phyloP scores from a whole-genome alignment of 306 rosid species.

The Canavalia ensiformis region DNA sequence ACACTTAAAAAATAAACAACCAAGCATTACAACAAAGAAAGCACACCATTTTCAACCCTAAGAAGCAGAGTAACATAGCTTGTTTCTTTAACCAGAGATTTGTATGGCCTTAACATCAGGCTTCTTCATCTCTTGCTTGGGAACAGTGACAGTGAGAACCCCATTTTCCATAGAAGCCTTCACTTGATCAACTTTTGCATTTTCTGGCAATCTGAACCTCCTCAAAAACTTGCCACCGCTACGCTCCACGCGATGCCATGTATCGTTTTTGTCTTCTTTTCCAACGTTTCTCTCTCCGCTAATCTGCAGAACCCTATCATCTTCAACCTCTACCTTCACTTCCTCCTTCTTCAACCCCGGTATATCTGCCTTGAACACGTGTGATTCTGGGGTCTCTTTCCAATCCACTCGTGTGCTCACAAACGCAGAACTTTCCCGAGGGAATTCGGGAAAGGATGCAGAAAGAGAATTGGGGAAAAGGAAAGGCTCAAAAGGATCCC shows the following conservation, averaged over 20 bases:
- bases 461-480: slow-evolving; percentile 9
- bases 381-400: slow-evolving; percentile 53
- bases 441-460: neutral
- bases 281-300: slow-evolving; percentile 53
- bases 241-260: slow-evolving; percentile 54
- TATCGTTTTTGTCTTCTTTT: slow-evolving; percentile 57
- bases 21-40: too few species aligned
- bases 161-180: slow-evolving; percentile 57
- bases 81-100: slow-evolving; percentile 40
- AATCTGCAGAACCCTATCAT: slow-evolving; percentile 54
- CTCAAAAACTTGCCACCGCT: slow-evolving; percentile 54
- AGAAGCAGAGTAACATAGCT: too few species aligned
- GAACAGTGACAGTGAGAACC: slow-evolving; percentile 57
- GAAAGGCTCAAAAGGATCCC: slow-evolving; percentile 43
- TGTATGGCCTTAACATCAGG: slow-evolving; percentile 48
- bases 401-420: slow-evolving; percentile 32
- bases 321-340: slow-evolving; percentile 50
- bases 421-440: slow-evolving; percentile 29
- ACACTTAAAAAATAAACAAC: too few species aligned
- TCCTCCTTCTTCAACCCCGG: slow-evolving; percentile 55
- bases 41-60: too few species aligned
- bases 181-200: slow-evolving; percentile 44
- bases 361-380: slow-evolving; percentile 53
- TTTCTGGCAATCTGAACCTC: slow-evolving; percentile 51
- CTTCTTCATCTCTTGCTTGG: slow-evolving; percentile 49